Percentiles rank a stretch among this genome's conserved stretches.
phyloP scores from a whole-genome alignment of 2,329 filamentous ascomycete genomes.

The Torrubiella hemipterigena region DNA sequence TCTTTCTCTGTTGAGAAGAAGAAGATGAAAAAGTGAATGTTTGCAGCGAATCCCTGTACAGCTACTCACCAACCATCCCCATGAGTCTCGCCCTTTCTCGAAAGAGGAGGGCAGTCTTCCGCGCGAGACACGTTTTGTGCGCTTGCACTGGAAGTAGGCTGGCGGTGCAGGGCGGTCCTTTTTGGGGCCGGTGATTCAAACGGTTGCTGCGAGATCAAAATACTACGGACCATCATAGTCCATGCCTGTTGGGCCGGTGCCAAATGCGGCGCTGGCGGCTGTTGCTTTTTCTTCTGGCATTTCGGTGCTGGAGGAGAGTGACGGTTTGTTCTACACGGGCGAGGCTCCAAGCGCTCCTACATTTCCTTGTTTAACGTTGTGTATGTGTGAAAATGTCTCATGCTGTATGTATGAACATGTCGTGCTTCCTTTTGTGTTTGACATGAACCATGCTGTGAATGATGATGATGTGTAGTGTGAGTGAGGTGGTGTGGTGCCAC shows the following conservation, averaged over 20 bases:
- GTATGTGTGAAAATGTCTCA: neutral
- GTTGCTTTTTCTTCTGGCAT: neutral
- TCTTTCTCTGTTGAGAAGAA: no score
- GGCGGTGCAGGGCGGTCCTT: slow-evolving; percentile 10
- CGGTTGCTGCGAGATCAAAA: slow-evolving; percentile 29
- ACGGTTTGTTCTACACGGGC: slow-evolving; percentile 26
- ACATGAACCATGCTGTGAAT: no score
- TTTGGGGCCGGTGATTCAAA: slow-evolving; percentile 8
- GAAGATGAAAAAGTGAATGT: no score
- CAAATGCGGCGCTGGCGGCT: no score
- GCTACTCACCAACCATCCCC: slow-evolving; percentile 4
- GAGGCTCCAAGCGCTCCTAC: slow-evolving; percentile 40
- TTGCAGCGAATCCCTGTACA: slow-evolving; percentile 7
- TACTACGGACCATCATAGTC: slow-evolving; percentile 40
- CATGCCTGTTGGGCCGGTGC: slow-evolving; percentile 29
- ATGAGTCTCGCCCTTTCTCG: slow-evolving; percentile 4
- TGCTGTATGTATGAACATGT: no score
- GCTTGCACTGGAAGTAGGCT: slow-evolving; percentile 21
- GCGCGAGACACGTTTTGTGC: slow-evolving; percentile 22
- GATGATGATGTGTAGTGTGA: no score
- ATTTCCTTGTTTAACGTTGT: slow-evolving; percentile 14
- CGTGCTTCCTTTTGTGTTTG: no score
- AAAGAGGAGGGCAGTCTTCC: slow-evolving; percentile 16
- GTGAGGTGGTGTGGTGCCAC: no score
- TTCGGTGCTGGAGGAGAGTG: neutral